Conservation (phyloP, 2,329 filamentous ascomycete genomes). For the Sclerotinia glacialis region DNA sequence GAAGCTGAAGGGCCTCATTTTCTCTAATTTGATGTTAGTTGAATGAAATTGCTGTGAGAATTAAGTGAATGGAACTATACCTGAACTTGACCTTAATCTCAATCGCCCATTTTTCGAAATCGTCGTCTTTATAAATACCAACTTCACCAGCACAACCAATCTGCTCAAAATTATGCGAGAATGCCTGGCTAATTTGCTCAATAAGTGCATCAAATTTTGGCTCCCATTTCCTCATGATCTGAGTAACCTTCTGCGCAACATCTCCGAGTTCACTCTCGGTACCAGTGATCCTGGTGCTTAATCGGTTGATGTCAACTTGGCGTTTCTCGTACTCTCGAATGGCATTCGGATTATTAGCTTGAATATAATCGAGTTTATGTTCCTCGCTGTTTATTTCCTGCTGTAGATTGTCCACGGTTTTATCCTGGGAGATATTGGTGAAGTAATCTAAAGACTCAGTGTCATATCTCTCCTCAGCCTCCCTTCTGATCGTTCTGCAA, state of each 20-base stretch:
- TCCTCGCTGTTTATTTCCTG: constrained; percentile 71
- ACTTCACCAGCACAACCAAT: constrained; percentile 95
- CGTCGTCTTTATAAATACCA: constrained; percentile 79
- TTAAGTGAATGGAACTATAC: constrained; percentile 46
- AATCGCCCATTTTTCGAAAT: constrained; percentile 92
- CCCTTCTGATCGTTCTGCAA: constrained; percentile 36
- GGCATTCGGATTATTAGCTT: constrained; percentile 71
- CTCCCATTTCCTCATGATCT: constrained; percentile 75
- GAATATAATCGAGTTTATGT: constrained; percentile 75
- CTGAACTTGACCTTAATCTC: constrained; percentile 95
- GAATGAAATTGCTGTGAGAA: not conserved
- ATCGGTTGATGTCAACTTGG: constrained; percentile 63
- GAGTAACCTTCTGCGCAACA: constrained; percentile 57
- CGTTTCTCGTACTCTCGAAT: constrained; percentile 76
- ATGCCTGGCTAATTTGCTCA: constrained; percentile 80
- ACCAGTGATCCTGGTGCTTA: constrained; percentile 58
- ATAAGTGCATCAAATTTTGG: constrained; percentile 76
- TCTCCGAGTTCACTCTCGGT: constrained; percentile 54
- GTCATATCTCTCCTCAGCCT: constrained; percentile 44
- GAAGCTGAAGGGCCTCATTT: constrained; percentile 76
- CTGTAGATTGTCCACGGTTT: constrained; percentile 62
- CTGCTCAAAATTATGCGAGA: constrained; percentile 87
- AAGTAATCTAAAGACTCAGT: constrained; percentile 42
- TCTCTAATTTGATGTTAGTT: constrained; percentile 50
- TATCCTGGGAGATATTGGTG: constrained; percentile 46